phyloP scores from a whole-genome alignment of 1,284 basidiomycete genomes.

The Cutaneotrichosporon cyanovorans region DNA sequence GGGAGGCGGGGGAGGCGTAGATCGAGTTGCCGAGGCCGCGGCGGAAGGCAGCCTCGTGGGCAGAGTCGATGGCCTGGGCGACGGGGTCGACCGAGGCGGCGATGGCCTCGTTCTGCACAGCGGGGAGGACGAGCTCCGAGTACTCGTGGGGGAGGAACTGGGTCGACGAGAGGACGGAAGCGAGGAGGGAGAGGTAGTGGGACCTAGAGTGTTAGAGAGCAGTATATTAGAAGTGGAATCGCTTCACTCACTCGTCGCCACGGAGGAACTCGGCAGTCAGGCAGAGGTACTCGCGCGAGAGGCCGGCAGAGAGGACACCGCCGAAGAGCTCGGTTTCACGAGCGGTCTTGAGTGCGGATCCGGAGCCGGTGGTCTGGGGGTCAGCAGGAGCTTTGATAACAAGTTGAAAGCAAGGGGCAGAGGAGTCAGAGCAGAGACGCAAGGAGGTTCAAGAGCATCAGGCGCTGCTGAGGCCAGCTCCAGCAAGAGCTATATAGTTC shows the following conservation, averaged over 20 bases:
- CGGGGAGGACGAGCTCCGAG: conserved; percentile 72
- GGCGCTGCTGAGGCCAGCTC: too few relatives aligned
- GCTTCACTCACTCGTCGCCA: conserved; percentile 95
- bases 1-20: conserved; percentile 64
- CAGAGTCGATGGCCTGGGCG: conserved; percentile 58
- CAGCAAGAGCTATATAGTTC: too few relatives aligned
- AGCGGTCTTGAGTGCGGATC: conserved; percentile 82
- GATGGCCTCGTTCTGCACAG: conserved; percentile 62
- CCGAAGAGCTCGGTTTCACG: conserved; percentile 92
- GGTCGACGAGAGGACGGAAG: conserved; percentile 71
- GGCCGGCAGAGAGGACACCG: conserved; percentile 77
- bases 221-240: too few relatives aligned
- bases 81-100: conserved; percentile 58
- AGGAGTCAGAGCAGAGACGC: too few relatives aligned
- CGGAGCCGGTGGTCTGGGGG: conserved; percentile 61
- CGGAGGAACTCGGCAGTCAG: conserved; percentile 90
- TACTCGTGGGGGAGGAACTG: conserved; percentile 81
- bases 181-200: conserved; percentile 79
- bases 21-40: conserved; percentile 79
- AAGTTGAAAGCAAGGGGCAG: too few relatives aligned
- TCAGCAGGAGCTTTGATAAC: conserved; percentile 1
- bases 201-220: conserved; percentile 52
- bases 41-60: conserved; percentile 84
- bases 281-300: conserved; percentile 84
- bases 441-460: too few relatives aligned